Conservation (phyloP, 2,329 filamentous ascomycete species). For the Hysterium pulicare region DNA sequence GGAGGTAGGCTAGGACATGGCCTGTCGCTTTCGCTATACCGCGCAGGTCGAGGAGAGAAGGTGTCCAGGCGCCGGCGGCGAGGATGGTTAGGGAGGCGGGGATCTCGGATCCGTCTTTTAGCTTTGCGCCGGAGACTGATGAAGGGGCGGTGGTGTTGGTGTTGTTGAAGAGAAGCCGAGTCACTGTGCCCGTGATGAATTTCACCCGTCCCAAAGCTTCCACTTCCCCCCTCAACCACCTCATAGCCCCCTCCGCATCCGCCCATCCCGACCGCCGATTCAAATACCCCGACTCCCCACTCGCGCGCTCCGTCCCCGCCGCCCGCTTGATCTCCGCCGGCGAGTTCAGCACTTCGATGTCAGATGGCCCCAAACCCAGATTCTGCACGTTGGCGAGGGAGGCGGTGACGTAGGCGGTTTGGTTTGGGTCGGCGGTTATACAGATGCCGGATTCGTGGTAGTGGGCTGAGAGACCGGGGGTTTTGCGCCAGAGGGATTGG, state of each 20-base stretch:
- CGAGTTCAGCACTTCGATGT: slow-evolving; percentile 38
- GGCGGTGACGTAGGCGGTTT: slow-evolving; percentile 39
- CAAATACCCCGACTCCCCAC: slow-evolving; percentile 66
- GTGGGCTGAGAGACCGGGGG: slow-evolving; percentile 60
- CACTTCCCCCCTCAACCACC: slow-evolving; percentile 57
- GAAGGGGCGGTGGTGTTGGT: slow-evolving; percentile 21
- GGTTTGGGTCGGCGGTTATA: slow-evolving; percentile 55
- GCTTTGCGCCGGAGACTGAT: slow-evolving; percentile 61
- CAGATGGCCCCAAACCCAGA: slow-evolving; percentile 31
- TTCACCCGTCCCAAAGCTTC: slow-evolving; percentile 52
- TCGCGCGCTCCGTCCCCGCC: slow-evolving; percentile 41
- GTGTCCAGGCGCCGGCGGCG: slow-evolving; percentile 85
- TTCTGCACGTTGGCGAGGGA: slow-evolving; percentile 33
- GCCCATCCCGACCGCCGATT: slow-evolving; percentile 78
- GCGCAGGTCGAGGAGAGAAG: slow-evolving; percentile 70
- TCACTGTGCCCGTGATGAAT: slow-evolving; percentile 50
- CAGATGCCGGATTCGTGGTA: slow-evolving; percentile 70
- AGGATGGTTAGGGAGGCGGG: slow-evolving; percentile 71
- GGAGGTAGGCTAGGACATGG: slow-evolving; percentile 75
- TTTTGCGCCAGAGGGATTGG: slow-evolving; percentile 65
- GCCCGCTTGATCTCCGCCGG: slow-evolving; percentile 37
- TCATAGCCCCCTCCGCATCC: slow-evolving; percentile 69
- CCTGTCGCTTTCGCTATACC: slow-evolving; percentile 77
- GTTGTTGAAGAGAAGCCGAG: slow-evolving; percentile 39
- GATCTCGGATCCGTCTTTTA: slow-evolving; percentile 50